phyloP scores from a whole-genome alignment of 2,329 filamentous ascomycete species.

The Rutstroemia sp. region DNA sequence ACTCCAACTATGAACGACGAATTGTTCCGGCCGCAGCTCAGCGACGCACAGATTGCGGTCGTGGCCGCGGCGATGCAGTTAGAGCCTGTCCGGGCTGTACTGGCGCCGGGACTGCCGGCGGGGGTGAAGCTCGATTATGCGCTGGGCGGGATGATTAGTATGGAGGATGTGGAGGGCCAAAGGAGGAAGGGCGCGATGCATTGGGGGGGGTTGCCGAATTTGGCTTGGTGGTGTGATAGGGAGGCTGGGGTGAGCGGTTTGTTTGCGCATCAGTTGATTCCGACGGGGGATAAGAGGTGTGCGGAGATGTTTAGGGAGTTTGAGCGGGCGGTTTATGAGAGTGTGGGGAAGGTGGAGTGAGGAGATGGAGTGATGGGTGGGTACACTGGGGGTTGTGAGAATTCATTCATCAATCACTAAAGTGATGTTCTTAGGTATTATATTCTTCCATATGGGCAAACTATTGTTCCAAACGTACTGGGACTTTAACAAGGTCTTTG shows the following conservation, averaged over 20 bases:
- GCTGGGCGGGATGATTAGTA: conserved; percentile 5
- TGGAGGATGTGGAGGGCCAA: conserved; percentile 1
- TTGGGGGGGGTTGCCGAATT: conserved; percentile 40
- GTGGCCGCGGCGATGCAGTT: background rate
- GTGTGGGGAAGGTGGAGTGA: background rate
- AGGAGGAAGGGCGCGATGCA: conserved; percentile 7
- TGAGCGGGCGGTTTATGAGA: conserved; percentile 34
- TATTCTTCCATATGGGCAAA: no score
- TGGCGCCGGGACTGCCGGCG: background rate
- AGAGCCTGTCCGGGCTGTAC: no score
- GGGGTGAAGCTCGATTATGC: background rate
- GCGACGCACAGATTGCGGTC: background rate
- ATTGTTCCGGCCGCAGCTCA: conserved; percentile 13
- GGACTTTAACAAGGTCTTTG: no score
- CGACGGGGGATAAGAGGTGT: conserved; percentile 33
- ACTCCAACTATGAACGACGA: conserved; percentile 2
- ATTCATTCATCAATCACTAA: no score
- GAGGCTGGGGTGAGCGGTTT: conserved; percentile 34
- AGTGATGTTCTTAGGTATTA: no score
- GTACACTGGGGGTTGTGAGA: no score
- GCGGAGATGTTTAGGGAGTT: conserved; percentile 31
- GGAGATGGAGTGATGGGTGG: no score
- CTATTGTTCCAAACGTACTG: no score
- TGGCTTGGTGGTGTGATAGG: conserved; percentile 38
- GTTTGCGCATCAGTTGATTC: conserved; percentile 37